phyloP scores from a whole-genome alignment of 192 early-diverging fungal genomes.

The Coemansia sp. region DNA sequence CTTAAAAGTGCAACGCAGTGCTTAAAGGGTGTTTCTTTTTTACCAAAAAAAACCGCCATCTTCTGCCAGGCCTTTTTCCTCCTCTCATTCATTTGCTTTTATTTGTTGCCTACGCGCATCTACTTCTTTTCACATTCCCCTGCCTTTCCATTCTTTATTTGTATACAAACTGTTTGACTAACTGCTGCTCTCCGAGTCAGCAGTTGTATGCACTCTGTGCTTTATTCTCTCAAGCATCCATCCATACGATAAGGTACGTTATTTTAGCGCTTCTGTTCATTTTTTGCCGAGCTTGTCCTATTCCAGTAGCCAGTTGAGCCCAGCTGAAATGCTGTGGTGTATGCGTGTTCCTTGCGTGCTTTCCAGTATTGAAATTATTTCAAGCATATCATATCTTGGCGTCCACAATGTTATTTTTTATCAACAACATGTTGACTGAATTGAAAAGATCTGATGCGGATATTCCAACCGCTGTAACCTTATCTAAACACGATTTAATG shows the following conservation, averaged over 20 bases:
- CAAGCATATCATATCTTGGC: neutral
- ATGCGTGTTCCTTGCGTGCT: neutral
- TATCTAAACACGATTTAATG: neutral
- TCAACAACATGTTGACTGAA: neutral
- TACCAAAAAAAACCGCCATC: neutral
- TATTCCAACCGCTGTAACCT: neutral
- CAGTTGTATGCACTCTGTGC: neutral
- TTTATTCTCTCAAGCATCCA: neutral
- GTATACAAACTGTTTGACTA: neutral
- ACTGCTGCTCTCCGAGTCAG: neutral
- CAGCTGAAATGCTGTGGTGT: neutral
- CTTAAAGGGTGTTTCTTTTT: too few relatives aligned
- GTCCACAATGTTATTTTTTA: neutral
- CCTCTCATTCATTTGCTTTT: neutral
- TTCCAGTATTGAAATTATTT: neutral
- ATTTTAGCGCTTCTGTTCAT: neutral
- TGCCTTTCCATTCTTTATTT: neutral
- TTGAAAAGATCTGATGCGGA: neutral
- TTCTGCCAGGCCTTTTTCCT: neutral
- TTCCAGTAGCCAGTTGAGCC: neutral
- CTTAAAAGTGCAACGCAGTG: neutral
- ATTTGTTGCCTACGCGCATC: neutral
- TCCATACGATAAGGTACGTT: constrained; percentile 8
- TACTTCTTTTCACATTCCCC: neutral
- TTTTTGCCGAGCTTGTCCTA: neutral